These are phyloP conservation scores for Aspergillus niger DNA, from an alignment of 2,329 filamentous ascomycete genomes.

Conservation along the genomic window DNA sequence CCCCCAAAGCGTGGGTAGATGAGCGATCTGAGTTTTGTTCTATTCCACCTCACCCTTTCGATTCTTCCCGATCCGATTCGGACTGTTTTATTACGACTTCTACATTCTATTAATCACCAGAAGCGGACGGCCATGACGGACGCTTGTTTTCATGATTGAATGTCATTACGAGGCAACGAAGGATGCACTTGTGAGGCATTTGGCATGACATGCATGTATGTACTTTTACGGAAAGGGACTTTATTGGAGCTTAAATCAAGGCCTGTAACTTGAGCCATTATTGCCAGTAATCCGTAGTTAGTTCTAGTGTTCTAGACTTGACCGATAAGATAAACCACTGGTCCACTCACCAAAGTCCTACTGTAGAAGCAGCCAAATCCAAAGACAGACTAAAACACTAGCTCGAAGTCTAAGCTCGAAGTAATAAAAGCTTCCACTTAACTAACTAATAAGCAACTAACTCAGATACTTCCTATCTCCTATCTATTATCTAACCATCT, in stretches of 20 bases:
- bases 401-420: neutral
- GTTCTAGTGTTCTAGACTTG: too few species aligned
- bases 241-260: conserved; percentile 4
- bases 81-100: conserved; percentile 9
- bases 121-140: conserved; percentile 2
- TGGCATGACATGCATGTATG: conserved; percentile 15
- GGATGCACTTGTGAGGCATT: conserved; percentile 13
- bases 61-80: neutral
- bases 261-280: neutral
- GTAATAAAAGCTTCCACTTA: neutral
- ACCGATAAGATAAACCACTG: neutral
- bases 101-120: neutral
- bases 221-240: conserved; percentile 14
- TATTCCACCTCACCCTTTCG: neutral
- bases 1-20: conserved; percentile 17
- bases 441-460: too few species aligned
- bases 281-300: too few species aligned
- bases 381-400: neutral
- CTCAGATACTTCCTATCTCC: too few species aligned
- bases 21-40: conserved; percentile 15
- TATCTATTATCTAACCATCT: too few species aligned
- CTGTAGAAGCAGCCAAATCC: neutral
- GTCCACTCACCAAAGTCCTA: neutral
- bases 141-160: conserved; percentile 10
- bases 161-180: conserved; percentile 18